Base-by-base conservation (phyloP, 495 filamentous ascomycete species). In the Aspergillus steynii region DNA sequence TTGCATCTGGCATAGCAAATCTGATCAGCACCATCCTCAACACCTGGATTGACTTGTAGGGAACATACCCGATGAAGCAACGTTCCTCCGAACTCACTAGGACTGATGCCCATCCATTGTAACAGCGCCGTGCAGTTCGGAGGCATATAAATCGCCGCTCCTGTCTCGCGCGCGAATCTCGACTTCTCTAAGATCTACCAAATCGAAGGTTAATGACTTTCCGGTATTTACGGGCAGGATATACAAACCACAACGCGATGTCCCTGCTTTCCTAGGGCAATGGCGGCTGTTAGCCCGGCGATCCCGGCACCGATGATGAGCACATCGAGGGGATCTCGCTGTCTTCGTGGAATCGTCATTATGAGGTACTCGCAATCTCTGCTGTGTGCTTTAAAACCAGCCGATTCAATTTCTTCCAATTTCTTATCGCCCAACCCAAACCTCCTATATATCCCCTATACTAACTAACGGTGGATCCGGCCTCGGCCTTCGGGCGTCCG, bases 51-150 rank as follows among this genome's bases (percentile, higher is more conserved):
- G 27, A 31, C 0, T n/a, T 49, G 29, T 9, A 31, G n/a, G 27
- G 42, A 26, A 47, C 29, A 25, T 50, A 71, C 72, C 63, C 69
- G 55, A 14, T 65, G 54, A 28, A 73, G 58, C 48, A 73, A 51
- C 1, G 68, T 70, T 0, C 70, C 70, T 2, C 66, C 70, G 57
- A 68, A 72, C 1, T 73, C 67, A 1, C 64, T 71, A 0, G 77
- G 76, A 29, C 81, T 72, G 55, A 86, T 74, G 0, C 74, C 80
- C 78, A 82, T 79, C 51, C 69, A 75, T 14, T 70, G 60, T 3
- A 88, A 67, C 46, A 83, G 66, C 1, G 68, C 68, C 2, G 76
- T 76, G 14, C 77, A 81, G 53, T 86, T 86, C 1, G 83, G 83
- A 0, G 77, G 75, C 5, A 82, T 29, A 26, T 77, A 70, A 55